A percentile compares a stretch with the other conserved stretches of the same genome.
phyloP scores from a whole-genome alignment of 1,284 basidiomycete species.

The Fistulinella cinereoalba region DNA sequence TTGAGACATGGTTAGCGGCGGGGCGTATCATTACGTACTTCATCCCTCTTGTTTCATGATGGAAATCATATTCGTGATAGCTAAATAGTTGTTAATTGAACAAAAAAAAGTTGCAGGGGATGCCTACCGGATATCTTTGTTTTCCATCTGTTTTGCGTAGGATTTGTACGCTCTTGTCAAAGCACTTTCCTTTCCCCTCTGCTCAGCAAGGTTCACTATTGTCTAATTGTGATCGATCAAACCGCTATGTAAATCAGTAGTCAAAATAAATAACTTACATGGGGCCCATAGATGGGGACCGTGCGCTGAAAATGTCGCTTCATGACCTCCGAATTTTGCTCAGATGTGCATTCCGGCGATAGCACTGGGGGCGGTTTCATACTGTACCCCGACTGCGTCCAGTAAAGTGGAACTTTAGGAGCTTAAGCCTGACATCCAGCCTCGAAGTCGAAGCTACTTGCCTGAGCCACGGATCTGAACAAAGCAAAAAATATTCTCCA shows the following conservation, averaged over 20 bases:
- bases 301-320: conserved; percentile 75
- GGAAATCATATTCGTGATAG: conserved; percentile 86
- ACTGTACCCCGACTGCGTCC: conserved; percentile 81
- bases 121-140: conserved; percentile 59
- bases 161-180: conserved; percentile 81
- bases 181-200: conserved; percentile 81
- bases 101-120: neutral
- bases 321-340: conserved; percentile 71
- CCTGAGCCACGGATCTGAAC: conserved; percentile 89
- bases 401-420: conserved; percentile 76
- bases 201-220: conserved; percentile 87
- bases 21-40: conserved; percentile 50
- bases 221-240: conserved; percentile 46
- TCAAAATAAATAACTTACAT: conserved; percentile 45
- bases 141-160: conserved; percentile 58
- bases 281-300: conserved; percentile 70
- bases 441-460: conserved; percentile 36
- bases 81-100: conserved; percentile 28
- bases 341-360: conserved; percentile 66
- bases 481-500: conserved; percentile 80
- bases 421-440: conserved; percentile 4
- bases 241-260: conserved; percentile 1
- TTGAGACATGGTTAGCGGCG: conserved; percentile 7
- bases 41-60: conserved; percentile 88
- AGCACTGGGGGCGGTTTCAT: conserved; percentile 88